Conservation (phyloP, 2,329 filamentous ascomycete species). For the Fusarium nelsonii region DNA sequence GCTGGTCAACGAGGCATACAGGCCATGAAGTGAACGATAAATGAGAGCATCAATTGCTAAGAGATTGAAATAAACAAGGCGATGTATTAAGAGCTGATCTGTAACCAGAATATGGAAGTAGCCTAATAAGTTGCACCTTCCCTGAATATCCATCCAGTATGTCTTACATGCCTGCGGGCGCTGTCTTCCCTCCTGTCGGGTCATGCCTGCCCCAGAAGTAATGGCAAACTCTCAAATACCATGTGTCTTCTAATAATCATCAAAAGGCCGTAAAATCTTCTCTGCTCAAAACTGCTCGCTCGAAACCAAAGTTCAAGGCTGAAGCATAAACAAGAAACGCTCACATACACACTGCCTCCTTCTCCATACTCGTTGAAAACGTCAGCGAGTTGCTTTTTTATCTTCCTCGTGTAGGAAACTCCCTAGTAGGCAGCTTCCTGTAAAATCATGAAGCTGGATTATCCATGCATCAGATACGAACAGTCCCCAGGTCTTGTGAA, state of each 20-base stretch:
- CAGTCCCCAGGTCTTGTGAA: neutral
- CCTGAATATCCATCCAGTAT: neutral
- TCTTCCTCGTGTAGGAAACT: neutral
- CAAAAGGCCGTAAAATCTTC: slow-evolving; percentile 12
- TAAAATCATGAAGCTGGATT: neutral
- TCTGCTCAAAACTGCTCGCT: neutral
- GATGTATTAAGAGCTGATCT: neutral
- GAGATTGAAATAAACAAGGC: neutral
- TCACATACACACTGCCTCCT: neutral
- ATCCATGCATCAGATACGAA: neutral
- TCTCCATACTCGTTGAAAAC: neutral
- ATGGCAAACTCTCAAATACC: slow-evolving; percentile 10
- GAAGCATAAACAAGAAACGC: neutral
- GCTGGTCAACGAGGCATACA: too few species aligned
- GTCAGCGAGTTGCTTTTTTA: neutral
- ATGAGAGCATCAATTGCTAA: neutral
- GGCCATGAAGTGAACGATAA: neutral
- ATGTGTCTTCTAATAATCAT: slow-evolving; percentile 6
- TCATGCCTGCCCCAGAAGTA: neutral
- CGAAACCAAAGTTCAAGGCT: neutral
- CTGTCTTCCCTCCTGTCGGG: neutral
- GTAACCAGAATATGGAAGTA: neutral
- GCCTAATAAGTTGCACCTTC: neutral
- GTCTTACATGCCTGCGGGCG: neutral
- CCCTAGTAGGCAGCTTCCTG: neutral